Evolutionary conservation across 2,329 filamentous ascomycete species (phyloP), one percentile per base, ranked within the genome.

Genomic region (Phyllosticta citribraziliensis): DNA sequence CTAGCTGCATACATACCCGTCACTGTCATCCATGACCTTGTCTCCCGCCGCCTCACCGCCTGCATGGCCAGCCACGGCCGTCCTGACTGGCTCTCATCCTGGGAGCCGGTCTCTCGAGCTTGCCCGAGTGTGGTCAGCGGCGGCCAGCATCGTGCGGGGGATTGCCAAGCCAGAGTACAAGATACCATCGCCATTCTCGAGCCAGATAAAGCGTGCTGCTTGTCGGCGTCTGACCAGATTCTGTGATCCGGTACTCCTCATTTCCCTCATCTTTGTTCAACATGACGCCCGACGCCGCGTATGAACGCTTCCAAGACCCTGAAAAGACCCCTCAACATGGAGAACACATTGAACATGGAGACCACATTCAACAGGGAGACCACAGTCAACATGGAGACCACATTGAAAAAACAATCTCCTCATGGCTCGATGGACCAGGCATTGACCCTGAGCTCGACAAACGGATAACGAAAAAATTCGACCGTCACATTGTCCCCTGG

Each of bases 401-500:
- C 19, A 27, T 66, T 52, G 65, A 68, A 51, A 64, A 67, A 33
- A 20, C 54, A 33, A 59, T 62, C 25, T 57, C 62, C n/a, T 57
- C 62, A 24, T 66, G 60, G 60, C 58, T 58, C 20, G 60, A 63
- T 14, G 14, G 22, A 25, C 10, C 27, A 8, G 19, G 58, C 51
- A 63, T 56, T 55, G n/a, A n/a, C 35, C 24, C 63, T 1, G 65
- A 65, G 9, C 65, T 72, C 1, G 69, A 73, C n/a, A 68, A 66
- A 55, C 64, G 69, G 33, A 69, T 79, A 35, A 78, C 72, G 12
- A 67, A 72, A 22, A 76, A 75, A 55, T 73, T 79, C 57, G 77
- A 79, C 65, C 60, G 66, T 0, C 76, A 75, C 55, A 72, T 79
- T 30, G 65, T 79, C 11, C 76, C 76, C 3, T 78, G 75, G 75